phyloP scores from a whole-genome alignment of 768 basidiomycete species.

The Lactarius pseudohatsudake region DNA sequence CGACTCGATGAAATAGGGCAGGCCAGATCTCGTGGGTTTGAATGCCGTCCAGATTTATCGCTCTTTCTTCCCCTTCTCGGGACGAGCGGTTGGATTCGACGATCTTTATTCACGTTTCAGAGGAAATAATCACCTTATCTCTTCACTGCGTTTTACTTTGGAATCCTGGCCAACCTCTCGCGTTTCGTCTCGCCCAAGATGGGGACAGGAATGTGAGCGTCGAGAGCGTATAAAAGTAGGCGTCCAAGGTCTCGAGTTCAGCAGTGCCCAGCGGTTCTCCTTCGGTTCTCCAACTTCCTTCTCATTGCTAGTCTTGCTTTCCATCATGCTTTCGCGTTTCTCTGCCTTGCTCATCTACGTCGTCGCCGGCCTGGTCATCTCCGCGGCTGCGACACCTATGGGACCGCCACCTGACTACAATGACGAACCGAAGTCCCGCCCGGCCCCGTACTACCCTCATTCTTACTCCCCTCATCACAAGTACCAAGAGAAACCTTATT shows the following conservation, averaged over 20 bases:
- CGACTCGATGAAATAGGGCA: neutral
- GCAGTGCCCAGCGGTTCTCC: slow-evolving; percentile 25
- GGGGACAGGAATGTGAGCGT: slow-evolving; percentile 12
- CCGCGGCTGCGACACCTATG: slow-evolving; percentile 16
- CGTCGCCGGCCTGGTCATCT: slow-evolving; percentile 20
- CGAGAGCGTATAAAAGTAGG: slow-evolving; percentile 13
- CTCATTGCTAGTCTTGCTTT: slow-evolving; percentile 22
- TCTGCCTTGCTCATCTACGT: slow-evolving; percentile 19
- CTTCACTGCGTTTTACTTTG: neutral
- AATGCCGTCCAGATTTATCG: neutral
- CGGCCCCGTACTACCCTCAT: slow-evolving; percentile 8
- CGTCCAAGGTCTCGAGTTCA: neutral
- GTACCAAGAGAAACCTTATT: neutral
- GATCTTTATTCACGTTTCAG: neutral
- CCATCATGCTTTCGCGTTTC: slow-evolving; percentile 24
- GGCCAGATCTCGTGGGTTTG: neutral
- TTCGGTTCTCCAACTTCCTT: slow-evolving; percentile 10
- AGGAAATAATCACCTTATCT: neutral
- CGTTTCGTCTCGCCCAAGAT: neutral
- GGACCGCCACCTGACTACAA: slow-evolving; percentile 6
- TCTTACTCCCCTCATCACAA: neutral
- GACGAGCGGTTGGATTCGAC: neutral
- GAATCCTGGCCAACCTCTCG: neutral
- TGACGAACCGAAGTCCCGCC: slow-evolving; percentile 10
- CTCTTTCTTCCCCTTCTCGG: neutral